Conservation (phyloP, 83 land plant genomes). For the Picea engelmannii region DNA sequence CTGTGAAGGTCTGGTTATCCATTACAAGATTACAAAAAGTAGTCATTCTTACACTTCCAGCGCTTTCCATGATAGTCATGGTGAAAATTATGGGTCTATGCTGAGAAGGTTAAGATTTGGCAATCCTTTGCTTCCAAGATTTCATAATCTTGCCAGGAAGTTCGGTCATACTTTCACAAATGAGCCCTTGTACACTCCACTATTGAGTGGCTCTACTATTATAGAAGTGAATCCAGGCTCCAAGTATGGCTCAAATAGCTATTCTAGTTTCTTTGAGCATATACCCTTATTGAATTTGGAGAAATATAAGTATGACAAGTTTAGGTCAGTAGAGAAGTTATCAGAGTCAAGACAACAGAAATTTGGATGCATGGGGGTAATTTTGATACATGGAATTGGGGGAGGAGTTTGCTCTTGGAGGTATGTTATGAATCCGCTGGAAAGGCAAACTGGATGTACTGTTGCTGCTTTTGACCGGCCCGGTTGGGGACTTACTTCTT, state of each 20-base stretch:
- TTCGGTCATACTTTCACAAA: neutral
- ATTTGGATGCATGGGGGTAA: conserved; percentile 16
- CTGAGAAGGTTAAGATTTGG: neutral
- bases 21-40: conserved; percentile 29
- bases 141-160: conserved; percentile 10
- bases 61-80: neutral
- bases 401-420: conserved; percentile 45
- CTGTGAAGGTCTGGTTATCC: conserved; percentile 26
- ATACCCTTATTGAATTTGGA: neutral
- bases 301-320: neutral
- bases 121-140: neutral
- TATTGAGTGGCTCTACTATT: neutral
- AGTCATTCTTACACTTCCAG: conserved; percentile 9
- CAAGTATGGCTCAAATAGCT: neutral
- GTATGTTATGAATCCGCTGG: conserved; percentile 36
- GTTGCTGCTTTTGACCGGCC: conserved; percentile 48
- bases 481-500: conserved; percentile 38
- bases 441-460: conserved; percentile 22
- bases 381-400: conserved; percentile 40
- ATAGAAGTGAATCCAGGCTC: conserved; percentile 1
- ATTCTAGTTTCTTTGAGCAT: neutral
- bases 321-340: neutral
- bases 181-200: neutral
- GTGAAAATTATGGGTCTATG: neutral
- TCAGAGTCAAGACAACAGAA: conserved; percentile 13